Evolutionary conservation across 768 basidiomycete genomes (phyloP), one percentile per base, ranked within the genome.

Genomic region (Lentinula edodes): DNA sequence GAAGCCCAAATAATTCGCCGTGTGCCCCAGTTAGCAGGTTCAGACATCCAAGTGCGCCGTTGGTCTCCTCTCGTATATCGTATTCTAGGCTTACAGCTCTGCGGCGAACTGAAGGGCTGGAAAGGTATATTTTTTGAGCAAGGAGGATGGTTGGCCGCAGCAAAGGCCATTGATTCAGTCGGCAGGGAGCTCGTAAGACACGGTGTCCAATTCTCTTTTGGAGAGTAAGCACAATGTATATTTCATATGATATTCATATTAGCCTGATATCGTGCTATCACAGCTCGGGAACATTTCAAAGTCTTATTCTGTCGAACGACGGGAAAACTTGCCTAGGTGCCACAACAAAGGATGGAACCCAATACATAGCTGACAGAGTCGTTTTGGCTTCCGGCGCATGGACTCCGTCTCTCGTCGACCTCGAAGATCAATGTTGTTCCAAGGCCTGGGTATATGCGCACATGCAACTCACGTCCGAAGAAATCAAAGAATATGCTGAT

Each of bases 361-460:
- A 15, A 16, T 52, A 52, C 20, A 32, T 60, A 52, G 59, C 59
- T 51, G 59, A 60, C 16, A 35, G 59, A 50, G 50, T 60, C 12
- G 36, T 60, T 35, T 32, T 61, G 42, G 51, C 60, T 0, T 52
- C 60, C 6, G 60, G 60, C 16, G 60, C 60, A 32, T 60, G 59
- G 59, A 51, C 46, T 32, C 59, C 60, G 10, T 52, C 60, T 35
- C 60, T 61, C 23, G 38, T 61, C n/a, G 60, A 61, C 15, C 42
- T 53, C 9, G 32, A 61, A 28, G 60, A 61, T 46, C 60, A 53
- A 45, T 61, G 60, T 20, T 52, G 50, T 28, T 52, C 60, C 32
- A 61, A 53, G 23, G 60, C 50, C 7, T 53, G 60, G 60, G 60
- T 53, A n/a, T 61, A 52, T 28, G 60, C 60, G 13, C 51, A 61